Conservation (phyloP, 306 rosid species). For the Cicer bijugum region DNA sequence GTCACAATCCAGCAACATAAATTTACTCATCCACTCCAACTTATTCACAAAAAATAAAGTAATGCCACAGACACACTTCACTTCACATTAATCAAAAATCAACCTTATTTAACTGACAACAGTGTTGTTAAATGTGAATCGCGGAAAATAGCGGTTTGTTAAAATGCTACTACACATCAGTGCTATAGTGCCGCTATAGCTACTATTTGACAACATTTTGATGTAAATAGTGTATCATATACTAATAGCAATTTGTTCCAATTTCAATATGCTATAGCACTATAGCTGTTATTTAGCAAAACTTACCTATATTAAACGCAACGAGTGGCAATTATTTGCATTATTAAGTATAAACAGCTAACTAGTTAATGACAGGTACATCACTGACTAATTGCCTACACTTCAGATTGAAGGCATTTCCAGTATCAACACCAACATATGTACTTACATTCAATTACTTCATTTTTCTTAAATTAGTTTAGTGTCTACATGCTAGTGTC, state of each 20-base stretch:
- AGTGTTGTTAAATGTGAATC: too few relatives aligned
- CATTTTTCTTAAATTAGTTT: background rate
- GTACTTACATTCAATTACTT: background rate
- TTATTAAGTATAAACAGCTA: background rate
- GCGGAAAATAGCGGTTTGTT: too few relatives aligned
- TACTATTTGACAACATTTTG: too few relatives aligned
- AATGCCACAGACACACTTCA: background rate
- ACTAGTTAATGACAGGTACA: background rate
- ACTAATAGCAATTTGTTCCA: too few relatives aligned
- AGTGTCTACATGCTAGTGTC: background rate
- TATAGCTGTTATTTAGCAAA: too few relatives aligned
- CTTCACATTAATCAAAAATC: background rate
- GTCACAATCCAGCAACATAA: slow-evolving; percentile 12
- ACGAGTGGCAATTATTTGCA: background rate
- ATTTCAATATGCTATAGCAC: too few relatives aligned
- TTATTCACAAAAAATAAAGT: slow-evolving; percentile 5
- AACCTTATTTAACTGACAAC: background rate
- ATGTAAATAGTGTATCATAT: too few relatives aligned
- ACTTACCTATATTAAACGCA: background rate
- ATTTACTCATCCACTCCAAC: slow-evolving; percentile 12
- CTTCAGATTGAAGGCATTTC: background rate
- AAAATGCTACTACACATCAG: too few relatives aligned
- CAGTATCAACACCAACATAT: background rate
- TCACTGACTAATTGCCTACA: background rate
- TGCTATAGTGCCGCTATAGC: too few relatives aligned